Conservation (phyloP, 257 asterid species). For the Capsicum pubescens region DNA sequence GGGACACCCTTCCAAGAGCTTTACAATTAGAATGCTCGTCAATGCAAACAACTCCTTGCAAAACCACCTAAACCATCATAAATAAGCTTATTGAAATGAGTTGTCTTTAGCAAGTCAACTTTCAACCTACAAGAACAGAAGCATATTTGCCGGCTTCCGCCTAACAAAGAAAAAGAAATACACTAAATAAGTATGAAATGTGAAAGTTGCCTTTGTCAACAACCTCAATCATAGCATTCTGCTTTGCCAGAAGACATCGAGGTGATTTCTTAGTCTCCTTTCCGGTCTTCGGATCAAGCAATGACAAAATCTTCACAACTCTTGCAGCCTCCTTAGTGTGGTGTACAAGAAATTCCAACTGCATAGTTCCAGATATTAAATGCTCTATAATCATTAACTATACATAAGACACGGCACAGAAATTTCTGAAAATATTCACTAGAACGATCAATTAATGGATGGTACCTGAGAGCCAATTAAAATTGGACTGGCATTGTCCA, state of each 20-base stretch:
- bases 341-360: conserved; percentile 92
- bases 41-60: conserved; percentile 74
- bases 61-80: conserved; percentile 56
- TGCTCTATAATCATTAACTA: neutral
- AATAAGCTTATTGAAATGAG: conserved; percentile 14
- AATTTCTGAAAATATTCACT: neutral
- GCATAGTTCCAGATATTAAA: conserved; percentile 32
- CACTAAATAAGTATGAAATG: neutral
- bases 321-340: conserved; percentile 85
- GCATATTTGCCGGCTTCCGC: neutral
- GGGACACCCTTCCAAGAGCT: conserved; percentile 86
- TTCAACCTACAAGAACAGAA: neutral
- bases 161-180: conserved; percentile 8
- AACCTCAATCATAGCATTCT: conserved; percentile 91
- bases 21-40: conserved; percentile 68
- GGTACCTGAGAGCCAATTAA: conserved; percentile 89
- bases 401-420: neutral
- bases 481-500: conserved; percentile 70
- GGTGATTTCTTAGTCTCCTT: conserved; percentile 78
- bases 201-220: neutral
- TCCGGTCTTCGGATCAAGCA: conserved; percentile 91
- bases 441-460: neutral
- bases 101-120: neutral
- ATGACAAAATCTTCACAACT: conserved; percentile 64
- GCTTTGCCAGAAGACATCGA: conserved; percentile 79